These are phyloP conservation scores for Phytophthora macrochlamydospora DNA, from an alignment of 352 stramenopile genomes.

Conservation along the genomic window DNA sequence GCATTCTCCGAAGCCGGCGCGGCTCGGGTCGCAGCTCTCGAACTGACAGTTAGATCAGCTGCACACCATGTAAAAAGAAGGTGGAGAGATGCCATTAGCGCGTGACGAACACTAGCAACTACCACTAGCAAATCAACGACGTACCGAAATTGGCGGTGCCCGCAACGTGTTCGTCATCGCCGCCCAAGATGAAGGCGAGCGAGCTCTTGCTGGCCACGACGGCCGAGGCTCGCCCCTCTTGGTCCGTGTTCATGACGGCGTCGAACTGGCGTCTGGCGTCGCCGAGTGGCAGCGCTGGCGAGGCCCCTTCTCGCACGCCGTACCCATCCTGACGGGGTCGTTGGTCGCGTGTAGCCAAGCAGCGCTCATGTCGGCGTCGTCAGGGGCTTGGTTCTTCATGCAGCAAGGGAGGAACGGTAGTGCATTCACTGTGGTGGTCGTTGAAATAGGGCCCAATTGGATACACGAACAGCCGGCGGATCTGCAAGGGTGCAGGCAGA, in stretches of 20 bases:
- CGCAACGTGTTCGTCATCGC: constrained; percentile 29
- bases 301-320: background rate
- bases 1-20: constrained; percentile 25
- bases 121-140: constrained; percentile 32
- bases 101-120: background rate
- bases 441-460: constrained; percentile 32
- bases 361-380: constrained; percentile 33
- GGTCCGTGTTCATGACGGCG: constrained; percentile 38
- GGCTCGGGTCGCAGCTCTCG: constrained; percentile 1
- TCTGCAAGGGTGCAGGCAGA: too few species aligned
- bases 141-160: constrained; percentile 36
- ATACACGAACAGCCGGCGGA: background rate
- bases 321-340: constrained; percentile 11
- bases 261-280: constrained; percentile 27
- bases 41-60: constrained; percentile 28
- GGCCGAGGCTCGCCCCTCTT: constrained; percentile 10
- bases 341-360: constrained; percentile 13
- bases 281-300: constrained; percentile 21
- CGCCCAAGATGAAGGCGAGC: constrained; percentile 49
- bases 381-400: constrained; percentile 34
- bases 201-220: constrained; percentile 39
- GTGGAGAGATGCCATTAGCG: constrained; percentile 21
- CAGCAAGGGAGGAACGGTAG: constrained; percentile 14
- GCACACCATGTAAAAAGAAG: constrained; percentile 15
- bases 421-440: constrained; percentile 25